Percentiles rank a stretch among this genome's conserved stretches.
Conservation (phyloP, 2,329 filamentous ascomycete genomes). For the Rasamsonia emersonii region DNA sequence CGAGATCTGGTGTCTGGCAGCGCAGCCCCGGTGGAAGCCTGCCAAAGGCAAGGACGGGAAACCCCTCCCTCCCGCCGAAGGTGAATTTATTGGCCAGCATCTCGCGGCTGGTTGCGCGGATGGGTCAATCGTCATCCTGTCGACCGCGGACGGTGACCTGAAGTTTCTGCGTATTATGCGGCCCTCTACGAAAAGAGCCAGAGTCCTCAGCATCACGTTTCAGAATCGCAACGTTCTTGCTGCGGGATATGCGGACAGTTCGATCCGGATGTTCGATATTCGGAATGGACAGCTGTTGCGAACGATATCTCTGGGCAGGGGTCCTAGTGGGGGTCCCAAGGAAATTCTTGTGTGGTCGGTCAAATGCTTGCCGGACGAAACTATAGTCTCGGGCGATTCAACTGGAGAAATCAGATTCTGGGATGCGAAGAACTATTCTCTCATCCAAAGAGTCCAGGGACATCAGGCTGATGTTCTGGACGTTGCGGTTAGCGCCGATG, state of each 20-base stretch:
- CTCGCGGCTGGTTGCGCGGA: conserved; percentile 86
- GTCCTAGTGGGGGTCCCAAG: conserved; percentile 66
- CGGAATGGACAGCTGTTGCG: conserved; percentile 66
- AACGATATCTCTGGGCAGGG: conserved; percentile 77
- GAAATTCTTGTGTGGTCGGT: conserved; percentile 91
- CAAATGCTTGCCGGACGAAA: conserved; percentile 75
- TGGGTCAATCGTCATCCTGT: conserved; percentile 78
- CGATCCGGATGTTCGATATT: conserved; percentile 84
- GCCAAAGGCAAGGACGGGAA: conserved; percentile 29
- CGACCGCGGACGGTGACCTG: conserved; percentile 75
- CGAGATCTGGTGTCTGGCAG: conserved; percentile 93
- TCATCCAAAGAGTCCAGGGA: conserved; percentile 74
- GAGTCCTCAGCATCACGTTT: conserved; percentile 86
- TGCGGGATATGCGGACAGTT: conserved; percentile 91
- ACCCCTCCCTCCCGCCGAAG: conserved; percentile 23
- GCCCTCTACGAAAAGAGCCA: conserved; percentile 69
- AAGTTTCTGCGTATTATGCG: conserved; percentile 69
- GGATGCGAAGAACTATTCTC: conserved; percentile 85
- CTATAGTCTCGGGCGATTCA: conserved; percentile 91
- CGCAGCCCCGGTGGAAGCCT: conserved; percentile 57
- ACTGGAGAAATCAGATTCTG: conserved; percentile 89
- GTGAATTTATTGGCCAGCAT: conserved; percentile 45
- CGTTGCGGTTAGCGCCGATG: conserved; percentile 72
- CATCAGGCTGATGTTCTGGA: conserved; percentile 88
- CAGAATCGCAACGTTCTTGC: conserved; percentile 75